Base-by-base conservation (phyloP, 345 rosid genomes). In the Angophora floribunda region DNA sequence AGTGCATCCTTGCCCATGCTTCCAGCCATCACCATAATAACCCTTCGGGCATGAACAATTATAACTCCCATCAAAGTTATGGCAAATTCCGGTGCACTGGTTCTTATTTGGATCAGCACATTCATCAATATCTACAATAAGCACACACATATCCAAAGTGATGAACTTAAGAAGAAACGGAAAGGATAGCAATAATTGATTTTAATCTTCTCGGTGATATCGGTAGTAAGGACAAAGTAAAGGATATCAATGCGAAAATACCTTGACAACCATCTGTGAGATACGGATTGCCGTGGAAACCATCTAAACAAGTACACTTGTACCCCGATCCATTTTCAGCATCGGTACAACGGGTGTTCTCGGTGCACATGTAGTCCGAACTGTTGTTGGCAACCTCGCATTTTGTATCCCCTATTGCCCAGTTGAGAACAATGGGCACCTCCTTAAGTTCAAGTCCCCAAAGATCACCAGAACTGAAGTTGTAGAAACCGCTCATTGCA, bases 1-100 rank as follows among this genome's bases (percentile, higher is more conserved):
- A 6, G 24, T 85, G 79, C 91, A 89, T 82, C 89, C 89, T 67
- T 67, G 11, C 45, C 24, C 51, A 36, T 22, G 44, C 53, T 45
- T 90, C 79, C 75, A 75, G 3, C 92, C 92, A 28, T 92, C 88
- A 0, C 93, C 93, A 9, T 84, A 53, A 85, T 87, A 88, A 3
- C 91, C 91, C 21, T 90, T 88, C n/a, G 78, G 88, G 90, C 95
- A 94, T 1, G 13, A 14, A 75, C 96, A 95, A 2, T n/a, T 19
- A 22, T 78, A 91, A 80, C 26, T 80, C 36, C 96, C 94, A 2
- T 6, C 0, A 1, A 87, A 44, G 45, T 87, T 89, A 17, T 14
- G 0, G 67, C 89, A 89, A 59, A 0, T 0, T 10, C 7, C 26
- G 0, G 6, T 7, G 51, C 89, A 70, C 19, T 13, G 21, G 26